phyloP scores from a whole-genome alignment of 2,329 filamentous ascomycete genomes.

The Paracoccidioides lutzii region DNA sequence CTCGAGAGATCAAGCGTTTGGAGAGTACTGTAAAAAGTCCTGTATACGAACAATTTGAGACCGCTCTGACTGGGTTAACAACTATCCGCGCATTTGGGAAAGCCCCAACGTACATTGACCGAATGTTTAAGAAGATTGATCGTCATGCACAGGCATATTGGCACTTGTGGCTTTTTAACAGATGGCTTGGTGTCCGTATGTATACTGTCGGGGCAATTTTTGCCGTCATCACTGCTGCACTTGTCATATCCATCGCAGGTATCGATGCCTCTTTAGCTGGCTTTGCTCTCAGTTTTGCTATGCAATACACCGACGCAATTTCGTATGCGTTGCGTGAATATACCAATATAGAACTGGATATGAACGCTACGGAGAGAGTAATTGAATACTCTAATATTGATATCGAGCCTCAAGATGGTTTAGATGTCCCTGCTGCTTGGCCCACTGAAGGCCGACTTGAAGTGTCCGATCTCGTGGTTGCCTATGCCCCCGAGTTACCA shows the following conservation, averaged over 20 bases:
- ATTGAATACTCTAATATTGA: constrained; percentile 59
- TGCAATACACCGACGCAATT: constrained; percentile 53
- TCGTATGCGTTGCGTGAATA: constrained; percentile 56
- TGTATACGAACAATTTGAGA: constrained; percentile 67
- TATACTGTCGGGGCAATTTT: constrained; percentile 56
- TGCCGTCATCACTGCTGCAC: constrained; percentile 48
- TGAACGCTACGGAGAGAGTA: constrained; percentile 66
- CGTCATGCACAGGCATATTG: constrained; percentile 52
- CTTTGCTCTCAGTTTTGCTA: constrained; percentile 60
- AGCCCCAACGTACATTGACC: constrained; percentile 49
- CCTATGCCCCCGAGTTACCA: constrained; percentile 58
- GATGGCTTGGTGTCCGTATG: constrained; percentile 67
- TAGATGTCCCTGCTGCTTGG: constrained; percentile 56
- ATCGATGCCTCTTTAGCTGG: constrained; percentile 61
- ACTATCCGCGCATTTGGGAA: constrained; percentile 69
- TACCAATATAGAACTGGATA: constrained; percentile 59
- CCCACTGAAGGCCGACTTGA: constrained; percentile 60
- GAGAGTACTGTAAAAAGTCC: constrained; percentile 67
- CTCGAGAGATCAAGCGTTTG: constrained; percentile 62
- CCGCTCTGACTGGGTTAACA: constrained; percentile 56
- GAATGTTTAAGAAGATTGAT: constrained; percentile 60
- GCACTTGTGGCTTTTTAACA: constrained; percentile 59
- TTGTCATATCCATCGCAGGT: constrained; percentile 48
- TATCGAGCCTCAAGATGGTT: constrained; percentile 52
- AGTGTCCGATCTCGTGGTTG: constrained; percentile 57